Evolutionary conservation across 495 filamentous ascomycete genomes (phyloP).

Genomic region (Hyaloscypha hepaticicola): DNA sequence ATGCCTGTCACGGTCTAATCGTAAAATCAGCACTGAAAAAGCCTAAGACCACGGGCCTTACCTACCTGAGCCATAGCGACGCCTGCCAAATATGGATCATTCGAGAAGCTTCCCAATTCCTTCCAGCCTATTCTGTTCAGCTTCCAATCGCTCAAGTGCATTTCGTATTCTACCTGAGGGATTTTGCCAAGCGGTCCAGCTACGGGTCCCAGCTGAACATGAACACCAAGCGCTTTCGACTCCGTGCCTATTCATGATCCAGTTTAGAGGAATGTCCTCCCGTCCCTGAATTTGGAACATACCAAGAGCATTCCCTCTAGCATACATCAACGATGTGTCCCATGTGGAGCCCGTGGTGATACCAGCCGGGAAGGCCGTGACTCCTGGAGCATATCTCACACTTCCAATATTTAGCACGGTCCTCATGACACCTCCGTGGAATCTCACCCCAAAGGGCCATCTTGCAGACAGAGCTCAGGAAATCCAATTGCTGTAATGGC

Average conservation of each 20-base stretch:
- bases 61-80: constrained; percentile 55
- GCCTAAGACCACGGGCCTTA: neutral
- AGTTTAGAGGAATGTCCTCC: neutral
- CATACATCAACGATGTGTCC: constrained; percentile 55
- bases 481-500: constrained; percentile 52
- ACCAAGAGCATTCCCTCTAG: constrained; percentile 75
- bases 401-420: constrained; percentile 7
- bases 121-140: constrained; percentile 1
- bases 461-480: constrained; percentile 58
- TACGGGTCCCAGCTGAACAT: constrained; percentile 84
- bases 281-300: constrained; percentile 43
- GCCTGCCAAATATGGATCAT: constrained; percentile 76
- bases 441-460: constrained; percentile 52
- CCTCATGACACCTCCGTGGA: constrained; percentile 29
- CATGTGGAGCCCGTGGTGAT: constrained; percentile 82
- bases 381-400: constrained; percentile 58
- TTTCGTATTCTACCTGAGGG: constrained; percentile 36
- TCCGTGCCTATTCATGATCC: constrained; percentile 18
- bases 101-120: constrained; percentile 82
- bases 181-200: constrained; percentile 77
- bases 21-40: neutral
- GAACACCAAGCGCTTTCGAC: constrained; percentile 55
- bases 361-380: constrained; percentile 78
- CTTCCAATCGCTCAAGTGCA: neutral
- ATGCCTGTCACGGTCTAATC: constrained; percentile 70